phyloP scores from a whole-genome alignment of 2,329 filamentous ascomycete genomes.

The Aspergillus aculeatinus region DNA sequence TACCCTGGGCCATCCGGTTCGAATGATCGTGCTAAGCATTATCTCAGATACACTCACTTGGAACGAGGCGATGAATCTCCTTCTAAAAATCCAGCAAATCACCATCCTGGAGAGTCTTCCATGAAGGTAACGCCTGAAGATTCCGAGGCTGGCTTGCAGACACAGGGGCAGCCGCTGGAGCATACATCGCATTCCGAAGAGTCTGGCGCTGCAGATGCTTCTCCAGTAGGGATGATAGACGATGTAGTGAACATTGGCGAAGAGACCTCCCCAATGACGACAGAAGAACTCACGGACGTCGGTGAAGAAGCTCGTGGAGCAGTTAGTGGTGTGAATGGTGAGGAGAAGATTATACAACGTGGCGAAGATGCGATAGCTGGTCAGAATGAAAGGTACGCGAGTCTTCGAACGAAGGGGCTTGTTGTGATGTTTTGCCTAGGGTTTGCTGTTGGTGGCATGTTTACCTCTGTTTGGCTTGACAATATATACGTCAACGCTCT shows the following conservation, averaged over 20 bases:
- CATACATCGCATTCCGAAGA: too few relatives aligned
- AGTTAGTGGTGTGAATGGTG: not conserved
- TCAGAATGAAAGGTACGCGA: not conserved
- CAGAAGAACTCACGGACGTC: too few relatives aligned
- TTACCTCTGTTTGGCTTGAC: not conserved
- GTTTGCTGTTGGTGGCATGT: not conserved
- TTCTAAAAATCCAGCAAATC: not conserved
- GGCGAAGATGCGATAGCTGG: not conserved
- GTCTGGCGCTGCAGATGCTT: too few relatives aligned
- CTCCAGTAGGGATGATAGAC: not conserved
- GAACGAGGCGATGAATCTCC: not conserved
- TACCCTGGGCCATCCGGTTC: conserved; percentile 14
- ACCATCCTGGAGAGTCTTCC: not conserved
- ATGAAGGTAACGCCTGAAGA: not conserved
- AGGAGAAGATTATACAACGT: not conserved
- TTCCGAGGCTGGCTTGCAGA: not conserved
- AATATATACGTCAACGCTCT: not conserved
- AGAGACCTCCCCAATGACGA: not conserved
- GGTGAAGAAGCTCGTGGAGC: too few relatives aligned
- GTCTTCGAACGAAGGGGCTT: not conserved
- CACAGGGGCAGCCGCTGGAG: too few relatives aligned
- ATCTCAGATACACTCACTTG: conserved; percentile 11
- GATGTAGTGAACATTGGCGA: not conserved
- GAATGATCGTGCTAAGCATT: conserved; percentile 10
- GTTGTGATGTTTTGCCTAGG: not conserved